These are phyloP conservation scores for Bertia moriformis DNA, from an alignment of 2,329 filamentous ascomycete genomes.

Conservation along the genomic window DNA sequence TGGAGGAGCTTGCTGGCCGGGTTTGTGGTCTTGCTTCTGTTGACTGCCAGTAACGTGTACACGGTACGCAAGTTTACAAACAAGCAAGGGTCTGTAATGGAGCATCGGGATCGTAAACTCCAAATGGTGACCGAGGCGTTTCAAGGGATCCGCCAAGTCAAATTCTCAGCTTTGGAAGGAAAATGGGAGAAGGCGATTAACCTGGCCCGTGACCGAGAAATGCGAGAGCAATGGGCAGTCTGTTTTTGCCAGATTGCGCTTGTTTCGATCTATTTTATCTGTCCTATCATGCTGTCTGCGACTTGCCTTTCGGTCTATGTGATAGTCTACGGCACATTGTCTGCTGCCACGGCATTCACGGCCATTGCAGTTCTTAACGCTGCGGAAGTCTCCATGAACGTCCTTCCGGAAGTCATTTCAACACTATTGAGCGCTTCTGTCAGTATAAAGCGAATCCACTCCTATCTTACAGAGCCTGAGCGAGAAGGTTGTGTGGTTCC, in stretches of 20 bases:
- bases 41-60: not conserved
- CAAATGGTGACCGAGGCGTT: constrained; percentile 18
- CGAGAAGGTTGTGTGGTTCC: not conserved
- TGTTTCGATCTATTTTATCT: constrained; percentile 6
- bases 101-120: constrained; percentile 17
- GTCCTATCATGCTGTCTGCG: not conserved
- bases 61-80: not conserved
- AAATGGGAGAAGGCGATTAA: constrained; percentile 18
- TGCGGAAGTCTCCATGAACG: not conserved
- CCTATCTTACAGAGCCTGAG: not conserved
- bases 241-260: constrained; percentile 14
- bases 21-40: not conserved
- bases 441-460: not conserved
- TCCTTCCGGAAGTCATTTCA: not conserved
- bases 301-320: not conserved
- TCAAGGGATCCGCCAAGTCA: constrained; percentile 21
- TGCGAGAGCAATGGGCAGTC: constrained; percentile 16
- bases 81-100: constrained; percentile 18
- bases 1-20: not conserved
- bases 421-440: not conserved
- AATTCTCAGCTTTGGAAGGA: constrained; percentile 18
- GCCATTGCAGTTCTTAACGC: not conserved
- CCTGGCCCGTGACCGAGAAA: constrained; percentile 16
- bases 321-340: not conserved
- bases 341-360: not conserved